Base-by-base conservation (phyloP, 2,329 filamentous ascomycete genomes). In the Stemphylium beticola region DNA sequence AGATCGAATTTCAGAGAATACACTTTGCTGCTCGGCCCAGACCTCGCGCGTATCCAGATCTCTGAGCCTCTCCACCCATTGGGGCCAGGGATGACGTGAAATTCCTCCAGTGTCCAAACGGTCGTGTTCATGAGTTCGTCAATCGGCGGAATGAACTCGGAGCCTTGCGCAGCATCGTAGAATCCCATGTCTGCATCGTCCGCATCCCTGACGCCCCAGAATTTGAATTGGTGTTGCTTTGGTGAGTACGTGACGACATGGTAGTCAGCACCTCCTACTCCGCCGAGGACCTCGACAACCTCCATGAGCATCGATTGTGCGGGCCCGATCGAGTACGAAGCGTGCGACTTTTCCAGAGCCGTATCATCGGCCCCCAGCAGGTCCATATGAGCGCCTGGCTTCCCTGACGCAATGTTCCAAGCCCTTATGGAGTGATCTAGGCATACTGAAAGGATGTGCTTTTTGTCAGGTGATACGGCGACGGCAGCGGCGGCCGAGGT, bases 211-310 rank as follows among this genome's bases (percentile, higher is more conserved):
- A 89, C 84, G 48, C 85, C 85, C 91, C 93, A 99, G 71, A 99
- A 93, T 74, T 96, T 98, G 82, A 99, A 98, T 71, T 93, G 89
- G 32, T 95, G 85, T 26, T 92, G 90, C 60, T 95, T 86, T 0
- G 95, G 93, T 10, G 93, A 97, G 74, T 92, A 96, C 8, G 92
- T 93, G 33, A 91, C 86, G 48, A 93, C 84, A 54, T 83, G 83
- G 68, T 86, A 88, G 34, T 76, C 69, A 57, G 81, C 79, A 17
- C 77, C 78, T 46, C 79, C 77, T 24, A 79, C 64, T 17, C 79
- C 77, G 15, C 78, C 77, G 40, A 80, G 77, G 11, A 81, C 80
- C 12, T 87, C 85, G 48, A 93, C 82, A 15, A 96, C 80, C 51
- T 88, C 87, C 53, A 97, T 82, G 11, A 96, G 81, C 53, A 90